Evolutionary conservation across 495 filamentous ascomycete genomes (phyloP), one percentile per base, ranked within the genome.

Genomic region (Neurospora sp.): DNA sequence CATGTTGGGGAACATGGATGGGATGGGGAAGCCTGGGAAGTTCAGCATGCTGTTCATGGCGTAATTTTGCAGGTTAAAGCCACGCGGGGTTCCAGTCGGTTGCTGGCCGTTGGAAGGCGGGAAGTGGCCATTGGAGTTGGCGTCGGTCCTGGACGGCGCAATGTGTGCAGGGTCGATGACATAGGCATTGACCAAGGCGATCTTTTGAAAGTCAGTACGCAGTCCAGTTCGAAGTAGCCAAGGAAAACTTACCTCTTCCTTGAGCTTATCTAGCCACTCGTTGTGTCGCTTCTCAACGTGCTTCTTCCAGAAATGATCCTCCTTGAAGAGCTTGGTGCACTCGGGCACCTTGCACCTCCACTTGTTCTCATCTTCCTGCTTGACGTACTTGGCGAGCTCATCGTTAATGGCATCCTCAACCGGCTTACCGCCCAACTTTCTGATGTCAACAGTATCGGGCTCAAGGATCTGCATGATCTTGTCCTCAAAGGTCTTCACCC

Each of bases 401-500:
- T 97, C 95, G 72, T 93, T 89, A 18, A 98, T 74, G 3, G 91
- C 93, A 76, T 97, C 93, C 6, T 97, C 93, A 5, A 93, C 84
- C 4, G 93, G 89, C 82, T 92, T 95, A 9, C 96, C 96, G 60
- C 96, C 96, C 35, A 99, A 88, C 82, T 97, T 98, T 69, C 85
- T 84, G 70, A 98, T 84, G 77, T 97, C 93, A 44, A 92, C 93
- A 72, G 89, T 89, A 38, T 97, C 92, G 7, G 95, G 95, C 78
- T 98, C 94, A 23, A 99, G 85, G 49, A 97, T 92, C 80, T 96
- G 93, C 79, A 93, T 85, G 71, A 98, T 86, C 85, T 98, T 99
- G 76, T 99, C 96, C 79, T 99, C 96, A 78, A 97, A 99, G 0
- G 95, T 97, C 83, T 91, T 95, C n/a, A 98, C 97, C 96, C 96